Conservation (phyloP, 1,139 yeast genomes). For the Blastobotrys aristatus region DNA sequence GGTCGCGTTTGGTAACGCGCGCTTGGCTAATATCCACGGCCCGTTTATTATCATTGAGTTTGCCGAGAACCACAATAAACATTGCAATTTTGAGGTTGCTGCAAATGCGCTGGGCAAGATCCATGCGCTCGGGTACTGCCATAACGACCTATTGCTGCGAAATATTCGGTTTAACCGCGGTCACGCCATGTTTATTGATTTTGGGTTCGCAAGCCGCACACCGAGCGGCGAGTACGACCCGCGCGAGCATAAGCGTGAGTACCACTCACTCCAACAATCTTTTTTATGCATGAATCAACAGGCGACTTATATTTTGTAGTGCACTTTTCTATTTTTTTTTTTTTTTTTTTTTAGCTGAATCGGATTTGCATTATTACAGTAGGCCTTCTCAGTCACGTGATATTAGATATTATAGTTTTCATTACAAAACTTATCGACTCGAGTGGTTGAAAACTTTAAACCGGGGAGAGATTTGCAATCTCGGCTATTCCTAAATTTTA, state of each 20-base stretch:
- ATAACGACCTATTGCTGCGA: constrained; percentile 1
- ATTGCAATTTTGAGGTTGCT: not conserved
- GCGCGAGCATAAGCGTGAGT: not conserved
- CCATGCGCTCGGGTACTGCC: constrained; percentile 6
- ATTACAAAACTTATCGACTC: too few species aligned
- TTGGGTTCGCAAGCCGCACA: constrained; percentile 6
- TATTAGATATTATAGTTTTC: too few species aligned
- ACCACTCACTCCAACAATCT: not conserved
- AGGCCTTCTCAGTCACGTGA: too few species aligned
- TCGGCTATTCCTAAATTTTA: too few species aligned
- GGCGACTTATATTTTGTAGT: too few species aligned
- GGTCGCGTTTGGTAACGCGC: not conserved
- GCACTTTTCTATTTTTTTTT: too few species aligned
- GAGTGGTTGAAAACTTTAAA: too few species aligned
- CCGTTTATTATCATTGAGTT: not conserved
- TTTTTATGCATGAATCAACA: too few species aligned
- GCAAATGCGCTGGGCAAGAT: constrained; percentile 2
- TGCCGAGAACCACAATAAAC: not conserved
- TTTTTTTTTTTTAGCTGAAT: too few species aligned
- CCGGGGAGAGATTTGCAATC: too few species aligned
- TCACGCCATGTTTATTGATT: constrained; percentile 2
- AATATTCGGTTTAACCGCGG: not conserved
- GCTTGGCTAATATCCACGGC: not conserved
- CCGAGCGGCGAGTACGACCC: not conserved
- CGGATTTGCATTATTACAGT: too few species aligned